These are phyloP conservation scores for Fusarium aywerte DNA, from an alignment of 2,329 filamentous ascomycete species.

Conservation along the genomic window DNA sequence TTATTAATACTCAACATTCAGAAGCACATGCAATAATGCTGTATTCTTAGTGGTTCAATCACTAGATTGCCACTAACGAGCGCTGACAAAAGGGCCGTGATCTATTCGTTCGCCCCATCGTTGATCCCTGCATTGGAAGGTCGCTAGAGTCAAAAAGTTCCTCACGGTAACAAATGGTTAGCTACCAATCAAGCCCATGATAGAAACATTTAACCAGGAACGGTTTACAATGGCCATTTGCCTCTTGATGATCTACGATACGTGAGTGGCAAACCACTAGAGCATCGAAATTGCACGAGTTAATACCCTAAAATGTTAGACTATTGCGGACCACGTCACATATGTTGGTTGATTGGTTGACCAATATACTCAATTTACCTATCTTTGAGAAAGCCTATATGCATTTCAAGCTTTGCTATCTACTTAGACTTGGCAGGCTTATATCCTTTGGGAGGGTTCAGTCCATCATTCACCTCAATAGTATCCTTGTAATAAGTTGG, in stretches of 20 bases:
- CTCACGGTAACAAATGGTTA: neutral
- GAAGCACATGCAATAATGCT: slow-evolving; percentile 31
- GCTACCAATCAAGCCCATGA: no score
- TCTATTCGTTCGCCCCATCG: slow-evolving; percentile 11
- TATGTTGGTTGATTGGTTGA: no score
- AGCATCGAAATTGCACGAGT: neutral
- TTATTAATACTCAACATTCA: neutral
- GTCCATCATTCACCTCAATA: slow-evolving; percentile 56
- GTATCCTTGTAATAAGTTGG: slow-evolving; percentile 57
- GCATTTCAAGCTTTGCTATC: neutral
- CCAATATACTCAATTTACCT: no score
- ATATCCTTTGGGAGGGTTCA: slow-evolving; percentile 56
- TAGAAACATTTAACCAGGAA: no score
- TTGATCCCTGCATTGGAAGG: neutral
- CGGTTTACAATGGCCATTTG: neutral
- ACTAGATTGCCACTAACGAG: neutral
- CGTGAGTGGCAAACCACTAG: neutral
- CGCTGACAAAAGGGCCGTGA: slow-evolving; percentile 5
- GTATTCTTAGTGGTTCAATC: slow-evolving; percentile 19
- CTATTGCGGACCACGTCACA: neutral
- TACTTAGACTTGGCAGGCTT: slow-evolving; percentile 36
- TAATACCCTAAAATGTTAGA: rapidly evolving
- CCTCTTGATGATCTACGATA: slow-evolving; percentile 7
- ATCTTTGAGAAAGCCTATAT: no score
- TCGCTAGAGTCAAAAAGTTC: neutral